Evolutionary conservation across 1,284 basidiomycete species (phyloP), one percentile per base, ranked within the genome.

Genomic region (Sporisorium exsertum): DNA sequence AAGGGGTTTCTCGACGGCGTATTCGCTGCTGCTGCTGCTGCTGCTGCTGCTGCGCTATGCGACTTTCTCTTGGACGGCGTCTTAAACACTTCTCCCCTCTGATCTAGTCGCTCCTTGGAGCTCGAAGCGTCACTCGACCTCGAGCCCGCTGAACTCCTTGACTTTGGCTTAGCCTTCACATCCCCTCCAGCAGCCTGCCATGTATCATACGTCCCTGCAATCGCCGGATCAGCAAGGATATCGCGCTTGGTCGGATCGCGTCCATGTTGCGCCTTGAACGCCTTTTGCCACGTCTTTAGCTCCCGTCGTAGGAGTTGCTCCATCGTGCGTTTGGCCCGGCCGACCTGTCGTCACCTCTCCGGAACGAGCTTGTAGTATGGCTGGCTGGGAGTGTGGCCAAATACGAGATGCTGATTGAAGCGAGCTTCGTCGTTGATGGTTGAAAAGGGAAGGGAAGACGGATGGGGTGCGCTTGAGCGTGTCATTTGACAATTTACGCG

Each of bases 211-310:
- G 64, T 71, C 13, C 71, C 73, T 0, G 80, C 75, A 26, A 82
- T 80, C 13, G 46, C 60, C 8, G 72, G 58, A n/a, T 79, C 64
- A 22, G 78, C 71, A 2, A 71, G 60, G 45, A 82, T 82, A 59
- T 82, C 81, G 20, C 73, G 66, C 57, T 78, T 77, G 37, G 72
- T 72, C 4, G 81, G 80, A 27, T 81, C 80, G 43, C 81, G 69
- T 12, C 81, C 74, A 45, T 81, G 68, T 40, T 79, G 29, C 6
- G 67, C 59, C 9, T 69, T 62, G 58, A 80, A 80, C 0, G 52
- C 47, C 26, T 60, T 60, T 40, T 78, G 78, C 71, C 75, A 80
- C 16, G 49, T 47, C 54, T 78, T 80, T 32, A 80, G 71, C 69
- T 80, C 71, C 27, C 71, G 60, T 6, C 77, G 66, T 8, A 80